Evolutionary conservation across 1,284 basidiomycete species (phyloP).

Genomic region (Moniliophthora roreri): DNA sequence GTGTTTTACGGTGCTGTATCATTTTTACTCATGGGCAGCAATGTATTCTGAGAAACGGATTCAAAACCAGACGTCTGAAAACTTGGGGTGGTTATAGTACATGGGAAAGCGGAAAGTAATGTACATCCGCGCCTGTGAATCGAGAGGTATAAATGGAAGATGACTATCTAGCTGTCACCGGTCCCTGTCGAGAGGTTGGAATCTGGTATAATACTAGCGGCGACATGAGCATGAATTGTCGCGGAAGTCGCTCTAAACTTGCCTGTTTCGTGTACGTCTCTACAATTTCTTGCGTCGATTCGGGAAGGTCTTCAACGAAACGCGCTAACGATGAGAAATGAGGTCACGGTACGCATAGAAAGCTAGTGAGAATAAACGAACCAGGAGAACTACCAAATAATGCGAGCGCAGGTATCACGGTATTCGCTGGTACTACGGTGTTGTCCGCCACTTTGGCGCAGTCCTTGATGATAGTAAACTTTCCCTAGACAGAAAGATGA

Average conservation of each 20-base stretch:
- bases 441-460: constrained; percentile 87
- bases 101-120: neutral
- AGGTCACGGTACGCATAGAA: neutral
- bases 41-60: neutral
- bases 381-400: constrained; percentile 91
- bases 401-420: constrained; percentile 87
- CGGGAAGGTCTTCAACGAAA: constrained; percentile 83
- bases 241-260: neutral
- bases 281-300: constrained; percentile 83
- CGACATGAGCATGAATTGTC: neutral
- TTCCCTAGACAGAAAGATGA: constrained; percentile 60
- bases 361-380: constrained; percentile 25
- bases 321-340: constrained; percentile 49
- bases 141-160: neutral
- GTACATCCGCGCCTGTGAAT: neutral
- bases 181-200: constrained; percentile 45
- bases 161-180: constrained; percentile 22
- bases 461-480: constrained; percentile 97
- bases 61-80: neutral
- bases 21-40: neutral
- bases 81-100: neutral
- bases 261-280: constrained; percentile 75
- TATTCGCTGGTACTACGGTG: constrained; percentile 89
- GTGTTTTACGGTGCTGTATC: neutral
- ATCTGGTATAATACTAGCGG: constrained; percentile 58